These are phyloP conservation scores for Caryopteris hybrid DNA, from an alignment of 305 asterid species.

Conservation along the genomic window DNA sequence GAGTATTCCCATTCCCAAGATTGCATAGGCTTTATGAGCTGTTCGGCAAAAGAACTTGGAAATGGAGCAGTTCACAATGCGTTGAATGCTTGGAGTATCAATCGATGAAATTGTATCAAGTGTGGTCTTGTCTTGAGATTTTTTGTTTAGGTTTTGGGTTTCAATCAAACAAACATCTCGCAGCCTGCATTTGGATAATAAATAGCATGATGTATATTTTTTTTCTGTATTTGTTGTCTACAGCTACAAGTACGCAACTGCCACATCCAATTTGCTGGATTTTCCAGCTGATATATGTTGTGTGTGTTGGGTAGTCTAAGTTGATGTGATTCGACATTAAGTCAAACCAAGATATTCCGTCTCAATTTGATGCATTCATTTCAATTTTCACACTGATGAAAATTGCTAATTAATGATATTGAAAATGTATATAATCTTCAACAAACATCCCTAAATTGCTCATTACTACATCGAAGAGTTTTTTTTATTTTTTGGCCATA, in stretches of 20 bases:
- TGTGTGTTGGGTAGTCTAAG: neutral
- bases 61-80: constrained; percentile 1
- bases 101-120: constrained; percentile 9
- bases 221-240: neutral
- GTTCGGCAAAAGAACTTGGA: neutral
- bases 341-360: no score
- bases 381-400: no score
- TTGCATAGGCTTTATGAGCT: constrained; percentile 40
- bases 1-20: constrained; percentile 48
- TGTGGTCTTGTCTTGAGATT: constrained; percentile 1
- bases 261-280: neutral
- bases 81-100: neutral
- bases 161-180: neutral
- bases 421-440: no score
- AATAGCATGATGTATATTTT: neutral
- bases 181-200: neutral
- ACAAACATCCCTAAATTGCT: no score
- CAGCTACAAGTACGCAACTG: neutral
- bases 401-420: no score
- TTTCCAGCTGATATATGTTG: neutral
- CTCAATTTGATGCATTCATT: no score
- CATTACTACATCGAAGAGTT: no score
- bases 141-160: no score
- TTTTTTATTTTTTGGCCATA: no score
- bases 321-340: no score